phyloP scores from a whole-genome alignment of 2,329 filamentous ascomycete genomes.

The Huntiella decipiens region DNA sequence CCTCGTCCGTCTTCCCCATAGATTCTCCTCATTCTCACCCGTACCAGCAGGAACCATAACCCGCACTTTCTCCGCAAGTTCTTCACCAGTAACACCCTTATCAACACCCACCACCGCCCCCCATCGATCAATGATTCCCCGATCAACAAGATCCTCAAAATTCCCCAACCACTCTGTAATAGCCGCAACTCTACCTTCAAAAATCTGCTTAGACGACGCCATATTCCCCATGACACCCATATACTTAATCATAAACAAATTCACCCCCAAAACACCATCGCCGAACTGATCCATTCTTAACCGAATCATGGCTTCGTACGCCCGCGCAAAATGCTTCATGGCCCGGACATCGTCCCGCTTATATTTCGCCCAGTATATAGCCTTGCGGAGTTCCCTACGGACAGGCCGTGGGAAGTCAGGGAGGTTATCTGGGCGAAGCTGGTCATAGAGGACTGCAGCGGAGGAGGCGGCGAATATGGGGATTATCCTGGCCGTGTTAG shows the following conservation, averaged over 20 bases:
- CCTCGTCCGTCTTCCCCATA: slow-evolving; percentile 41
- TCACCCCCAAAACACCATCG: slow-evolving; percentile 77
- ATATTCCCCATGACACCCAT: slow-evolving; percentile 59
- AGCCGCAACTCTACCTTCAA: slow-evolving; percentile 59
- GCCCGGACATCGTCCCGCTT: slow-evolving; percentile 10
- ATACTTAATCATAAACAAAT: slow-evolving; percentile 62
- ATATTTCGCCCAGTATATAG: slow-evolving; percentile 12
- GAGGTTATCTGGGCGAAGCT: slow-evolving; percentile 6
- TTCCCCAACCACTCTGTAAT: slow-evolving; percentile 40
- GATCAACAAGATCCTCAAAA: slow-evolving; percentile 30
- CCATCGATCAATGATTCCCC: slow-evolving; percentile 26
- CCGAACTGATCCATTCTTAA: slow-evolving; percentile 60
- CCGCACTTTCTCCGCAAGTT: slow-evolving; percentile 15
- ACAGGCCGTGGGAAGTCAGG: slow-evolving; percentile 8
- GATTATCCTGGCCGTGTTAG: too few species aligned
- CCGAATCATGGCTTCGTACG: slow-evolving; percentile 8
- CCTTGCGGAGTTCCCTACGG: slow-evolving; percentile 9
- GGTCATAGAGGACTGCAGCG: slow-evolving; percentile 4
- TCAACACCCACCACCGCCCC: slow-evolving; percentile 15
- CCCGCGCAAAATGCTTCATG: slow-evolving; percentile 7
- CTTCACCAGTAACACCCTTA: slow-evolving; percentile 16
- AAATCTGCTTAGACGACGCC: slow-evolving; percentile 50
- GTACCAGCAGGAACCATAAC: slow-evolving; percentile 11
- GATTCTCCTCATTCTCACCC: slow-evolving; percentile 30
- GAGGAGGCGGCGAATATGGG: too few species aligned